Evolutionary conservation across 1,139 yeast species (phyloP).

Genomic region (Diutina ranongensis): DNA sequence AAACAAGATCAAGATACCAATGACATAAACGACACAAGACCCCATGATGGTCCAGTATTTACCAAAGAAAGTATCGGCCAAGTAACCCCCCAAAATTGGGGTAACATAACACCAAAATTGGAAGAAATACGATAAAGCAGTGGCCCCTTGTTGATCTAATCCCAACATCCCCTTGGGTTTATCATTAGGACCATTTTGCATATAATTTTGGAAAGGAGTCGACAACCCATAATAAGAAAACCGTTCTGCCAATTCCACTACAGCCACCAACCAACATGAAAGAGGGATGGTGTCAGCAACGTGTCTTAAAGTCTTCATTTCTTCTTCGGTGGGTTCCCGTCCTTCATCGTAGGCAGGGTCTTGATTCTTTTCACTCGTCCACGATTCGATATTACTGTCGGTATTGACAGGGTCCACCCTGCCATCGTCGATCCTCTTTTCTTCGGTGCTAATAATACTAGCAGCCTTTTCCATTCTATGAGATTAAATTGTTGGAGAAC

Average conservation of each 20-base stretch:
- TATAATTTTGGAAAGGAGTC: conserved; percentile 69
- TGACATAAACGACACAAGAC: conserved; percentile 46
- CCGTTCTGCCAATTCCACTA: conserved; percentile 74
- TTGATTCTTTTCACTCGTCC: background rate
- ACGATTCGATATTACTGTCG: background rate
- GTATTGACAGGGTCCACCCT: background rate
- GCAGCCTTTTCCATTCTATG: background rate
- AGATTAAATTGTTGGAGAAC: background rate
- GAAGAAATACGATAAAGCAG: conserved; percentile 65
- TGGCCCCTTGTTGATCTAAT: conserved; percentile 26
- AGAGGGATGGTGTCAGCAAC: conserved; percentile 28
- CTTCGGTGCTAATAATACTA: background rate
- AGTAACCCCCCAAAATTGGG: conserved; percentile 67
- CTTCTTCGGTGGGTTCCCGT: conserved; percentile 25
- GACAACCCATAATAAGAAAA: conserved; percentile 69
- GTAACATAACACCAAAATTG: conserved; percentile 79
- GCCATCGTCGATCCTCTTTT: background rate
- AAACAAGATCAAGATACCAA: conserved; percentile 55
- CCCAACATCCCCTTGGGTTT: conserved; percentile 51
- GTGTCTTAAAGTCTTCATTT: conserved; percentile 29
- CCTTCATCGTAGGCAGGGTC: background rate
- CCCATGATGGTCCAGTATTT: conserved; percentile 49
- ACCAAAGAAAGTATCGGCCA: conserved; percentile 69
- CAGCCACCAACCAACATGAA: conserved; percentile 57
- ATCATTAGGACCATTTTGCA: conserved; percentile 41